Evolutionary conservation across 2,329 filamentous ascomycete species (phyloP).

Genomic region (Aspergillus sp.): DNA sequence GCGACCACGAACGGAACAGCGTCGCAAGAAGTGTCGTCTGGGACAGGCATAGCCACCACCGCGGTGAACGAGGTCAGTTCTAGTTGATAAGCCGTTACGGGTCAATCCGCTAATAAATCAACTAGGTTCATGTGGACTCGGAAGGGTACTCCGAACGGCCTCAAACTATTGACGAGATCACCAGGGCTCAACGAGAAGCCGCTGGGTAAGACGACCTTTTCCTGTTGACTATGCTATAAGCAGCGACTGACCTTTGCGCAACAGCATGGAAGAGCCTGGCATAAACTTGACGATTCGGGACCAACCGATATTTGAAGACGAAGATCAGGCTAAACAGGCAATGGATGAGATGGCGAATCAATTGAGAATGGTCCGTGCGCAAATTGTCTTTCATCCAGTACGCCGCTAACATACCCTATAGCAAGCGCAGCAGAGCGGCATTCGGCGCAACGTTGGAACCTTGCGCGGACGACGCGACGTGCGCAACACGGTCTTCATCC

Average conservation of each 20-base stretch:
- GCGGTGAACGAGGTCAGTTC: conserved; percentile 24
- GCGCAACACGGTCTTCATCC: conserved; percentile 83
- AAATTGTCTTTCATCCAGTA: neutral
- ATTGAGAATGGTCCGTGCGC: conserved; percentile 41
- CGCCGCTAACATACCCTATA: conserved; percentile 23
- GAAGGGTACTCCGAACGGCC: conserved; percentile 42
- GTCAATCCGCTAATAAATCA: conserved; percentile 12
- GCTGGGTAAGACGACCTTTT: conserved; percentile 28
- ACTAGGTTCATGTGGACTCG: conserved; percentile 34
- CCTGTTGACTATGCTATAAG: neutral
- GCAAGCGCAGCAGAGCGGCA: conserved; percentile 49
- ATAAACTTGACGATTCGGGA: conserved; percentile 50
- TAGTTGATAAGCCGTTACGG: neutral
- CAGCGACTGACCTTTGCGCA: conserved; percentile 16
- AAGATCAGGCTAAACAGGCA: conserved; percentile 48
- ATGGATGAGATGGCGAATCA: conserved; percentile 50
- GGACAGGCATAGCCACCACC: conserved; percentile 19
- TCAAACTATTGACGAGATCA: conserved; percentile 45
- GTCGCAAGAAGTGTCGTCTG: conserved; percentile 15
- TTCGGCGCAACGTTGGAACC: conserved; percentile 70
- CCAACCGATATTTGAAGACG: conserved; percentile 50
- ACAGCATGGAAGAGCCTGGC: conserved; percentile 42
- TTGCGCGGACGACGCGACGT: conserved; percentile 86
- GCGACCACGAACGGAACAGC: conserved; percentile 28
- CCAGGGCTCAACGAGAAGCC: conserved; percentile 45